A percentile compares a stretch with the other conserved stretches of the same genome.
These are phyloP conservation scores for Dissophora globulifera DNA, from an alignment of 192 early-diverging fungal species.

Conservation along the genomic window DNA sequence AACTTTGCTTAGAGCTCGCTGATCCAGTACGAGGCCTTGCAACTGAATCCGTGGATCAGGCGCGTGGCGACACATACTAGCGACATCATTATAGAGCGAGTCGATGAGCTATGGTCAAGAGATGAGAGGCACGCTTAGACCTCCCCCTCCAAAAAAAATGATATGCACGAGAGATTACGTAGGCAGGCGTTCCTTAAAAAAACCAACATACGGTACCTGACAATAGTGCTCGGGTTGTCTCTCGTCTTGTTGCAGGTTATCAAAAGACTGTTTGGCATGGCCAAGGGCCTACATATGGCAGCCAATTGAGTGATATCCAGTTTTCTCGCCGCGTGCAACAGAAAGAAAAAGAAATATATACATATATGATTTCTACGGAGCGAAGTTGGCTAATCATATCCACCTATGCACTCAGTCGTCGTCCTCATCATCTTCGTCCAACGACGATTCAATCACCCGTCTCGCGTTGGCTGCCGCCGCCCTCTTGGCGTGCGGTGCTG, in stretches of 20 bases:
- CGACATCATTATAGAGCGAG: conserved; percentile 21
- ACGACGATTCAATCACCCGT: neutral
- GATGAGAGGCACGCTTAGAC: no score
- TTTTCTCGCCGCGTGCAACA: neutral
- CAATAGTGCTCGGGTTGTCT: conserved; percentile 2
- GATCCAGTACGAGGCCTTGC: conserved; percentile 24
- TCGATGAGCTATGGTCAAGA: conserved; percentile 34
- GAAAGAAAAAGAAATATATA: no score
- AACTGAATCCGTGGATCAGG: conserved; percentile 24
- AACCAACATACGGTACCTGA: conserved; percentile 5
- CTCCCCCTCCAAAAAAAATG: no score
- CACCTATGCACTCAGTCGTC: neutral
- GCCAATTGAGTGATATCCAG: neutral
- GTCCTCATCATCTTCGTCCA: conserved; percentile 3
- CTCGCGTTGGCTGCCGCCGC: no score
- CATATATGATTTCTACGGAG: no score
- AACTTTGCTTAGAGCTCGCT: conserved; percentile 2
- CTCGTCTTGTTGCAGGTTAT: neutral
- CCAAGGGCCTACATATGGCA: neutral
- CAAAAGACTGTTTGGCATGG: conserved; percentile 4
- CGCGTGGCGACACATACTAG: conserved; percentile 7
- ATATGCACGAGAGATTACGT: no score
- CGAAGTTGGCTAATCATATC: no score
- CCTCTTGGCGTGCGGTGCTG: no score
- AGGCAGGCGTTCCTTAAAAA: no score